Percentiles rank a stretch among this genome's conserved stretches.
phyloP scores from a whole-genome alignment of 192 early-diverging fungal genomes.

The Coemansia sp. region DNA sequence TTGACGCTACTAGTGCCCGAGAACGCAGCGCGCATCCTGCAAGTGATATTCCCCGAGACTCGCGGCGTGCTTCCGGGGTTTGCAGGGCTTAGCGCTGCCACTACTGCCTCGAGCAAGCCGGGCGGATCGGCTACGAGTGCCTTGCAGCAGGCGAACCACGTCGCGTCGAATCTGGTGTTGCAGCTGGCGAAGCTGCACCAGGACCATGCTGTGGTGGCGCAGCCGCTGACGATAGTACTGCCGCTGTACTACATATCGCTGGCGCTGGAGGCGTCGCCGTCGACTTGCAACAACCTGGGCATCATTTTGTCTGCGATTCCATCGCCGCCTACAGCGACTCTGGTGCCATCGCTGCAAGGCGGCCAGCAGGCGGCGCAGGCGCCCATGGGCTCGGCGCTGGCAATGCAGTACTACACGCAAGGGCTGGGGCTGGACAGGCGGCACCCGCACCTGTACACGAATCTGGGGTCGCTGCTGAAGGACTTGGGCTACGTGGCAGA shows the following conservation, averaged over 20 bases:
- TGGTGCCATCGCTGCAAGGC: constrained; percentile 54
- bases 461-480: constrained; percentile 89
- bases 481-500: constrained; percentile 86
- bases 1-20: too few species aligned
- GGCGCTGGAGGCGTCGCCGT: constrained; percentile 78
- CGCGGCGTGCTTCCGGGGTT: constrained; percentile 73
- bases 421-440: constrained; percentile 78
- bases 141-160: constrained; percentile 55
- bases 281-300: constrained; percentile 91
- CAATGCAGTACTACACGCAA: constrained; percentile 86
- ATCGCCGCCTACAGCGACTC: constrained; percentile 56
- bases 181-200: constrained; percentile 90
- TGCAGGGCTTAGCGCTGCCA: constrained; percentile 12
- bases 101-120: neutral
- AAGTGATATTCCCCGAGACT: constrained; percentile 62
- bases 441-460: constrained; percentile 94
- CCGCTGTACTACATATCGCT: constrained; percentile 86
- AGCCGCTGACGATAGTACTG: constrained; percentile 69
- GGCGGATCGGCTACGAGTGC: constrained; percentile 11
- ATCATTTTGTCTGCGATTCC: constrained; percentile 77
- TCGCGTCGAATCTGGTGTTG: constrained; percentile 64
- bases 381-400: constrained; percentile 74
- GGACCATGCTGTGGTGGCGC: constrained; percentile 64
- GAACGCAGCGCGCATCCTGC: constrained; percentile 62
- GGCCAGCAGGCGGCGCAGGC: constrained; percentile 57